Percentiles rank a stretch among this genome's conserved stretches.
Evolutionary conservation across 1,139 yeast genomes (phyloP).

Genomic region (Kurtzmaniella quercitrusa): DNA sequence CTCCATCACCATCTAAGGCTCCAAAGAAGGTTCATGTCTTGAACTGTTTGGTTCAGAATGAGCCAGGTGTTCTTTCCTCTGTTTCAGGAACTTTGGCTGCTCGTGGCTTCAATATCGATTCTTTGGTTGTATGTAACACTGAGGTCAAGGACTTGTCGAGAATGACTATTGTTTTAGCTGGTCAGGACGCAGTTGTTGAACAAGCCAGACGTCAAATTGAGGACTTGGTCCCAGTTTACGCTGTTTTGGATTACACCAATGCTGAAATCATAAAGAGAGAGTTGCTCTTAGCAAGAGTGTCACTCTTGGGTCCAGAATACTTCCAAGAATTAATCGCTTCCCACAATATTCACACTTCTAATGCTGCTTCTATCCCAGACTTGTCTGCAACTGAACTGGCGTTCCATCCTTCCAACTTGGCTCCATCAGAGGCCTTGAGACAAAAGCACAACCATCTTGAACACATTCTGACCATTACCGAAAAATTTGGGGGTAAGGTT

Average conservation of each 20-base stretch:
- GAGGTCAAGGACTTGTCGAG: conserved; percentile 93
- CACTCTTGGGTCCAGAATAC: conserved; percentile 93
- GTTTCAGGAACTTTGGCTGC: conserved; percentile 96
- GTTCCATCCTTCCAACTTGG: conserved; percentile 84
- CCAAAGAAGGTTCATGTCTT: conserved; percentile 82
- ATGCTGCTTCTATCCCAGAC: conserved; percentile 41
- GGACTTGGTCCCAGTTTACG: conserved; percentile 96
- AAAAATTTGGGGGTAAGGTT: conserved; percentile 87
- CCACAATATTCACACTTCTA: conserved; percentile 54
- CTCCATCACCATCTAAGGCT: conserved; percentile 70
- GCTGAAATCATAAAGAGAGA: conserved; percentile 90
- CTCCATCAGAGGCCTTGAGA: conserved; percentile 89
- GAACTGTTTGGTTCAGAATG: conserved; percentile 96
- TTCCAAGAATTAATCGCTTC: conserved; percentile 91
- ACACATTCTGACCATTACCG: conserved; percentile 75
- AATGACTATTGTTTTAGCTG: conserved; percentile 93
- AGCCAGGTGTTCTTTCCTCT: conserved; percentile 94
- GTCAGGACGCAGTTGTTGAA: conserved; percentile 94
- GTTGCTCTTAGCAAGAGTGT: conserved; percentile 83
- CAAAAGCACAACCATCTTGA: conserved; percentile 87
- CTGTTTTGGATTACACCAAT: conserved; percentile 89
- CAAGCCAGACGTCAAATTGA: conserved; percentile 99
- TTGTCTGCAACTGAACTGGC: conserved; percentile 50
- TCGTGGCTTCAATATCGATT: conserved; percentile 96
- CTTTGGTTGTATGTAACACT: conserved; percentile 93